Evolutionary conservation across 1,284 basidiomycete genomes (phyloP), one percentile per base, ranked within the genome.

Genomic region (Ganoderma boninense): DNA sequence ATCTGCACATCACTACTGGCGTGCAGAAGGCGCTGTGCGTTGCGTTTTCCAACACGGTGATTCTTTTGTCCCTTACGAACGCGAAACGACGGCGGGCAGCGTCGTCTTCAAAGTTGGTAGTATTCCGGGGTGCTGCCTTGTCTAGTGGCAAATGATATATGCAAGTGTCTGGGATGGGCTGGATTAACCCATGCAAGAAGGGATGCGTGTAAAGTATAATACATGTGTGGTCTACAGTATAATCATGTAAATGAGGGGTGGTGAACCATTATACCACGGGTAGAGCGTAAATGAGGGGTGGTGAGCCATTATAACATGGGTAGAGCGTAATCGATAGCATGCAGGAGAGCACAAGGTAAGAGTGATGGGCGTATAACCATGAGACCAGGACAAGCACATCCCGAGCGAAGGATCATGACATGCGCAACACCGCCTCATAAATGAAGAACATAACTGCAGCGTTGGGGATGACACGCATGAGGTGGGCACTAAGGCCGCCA

Each of bases 391-490:
- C 1, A 16, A 26, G 20, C n/a, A 35, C 13, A 4, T 32, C 23
- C n/a, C 26, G 44, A 44, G 44, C 23, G 20, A 14, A 13, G 38
- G 52, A 61, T 70, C 60, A 74, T 74, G 71, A 69, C 89, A 89
- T 94, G n/a, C 89, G 85, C 42, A 95, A 83, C 35, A 90, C 82
- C 18, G 91, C 92, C 78, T 95, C 93, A 75, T 95, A 95, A 79
- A 95, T 94, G 70, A 89, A 91, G 83, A 93, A 99, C 96, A 99
- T 99, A 74, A 98, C 96, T 0, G 94, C 95, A 0, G 97, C 97
- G 76, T 99, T 99, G 4, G 97, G 97, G 1, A 99, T 95, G 66
- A 99, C 97, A 62, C 97, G 91, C 87, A 99, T 92, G 69, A 99
- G 86, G 82, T 99, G 98, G 0, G 97, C 97, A 66, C 92, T 95